Percentiles rank a stretch among this genome's conserved stretches.
Evolutionary conservation across 192 early-diverging fungal genomes (phyloP).

Genomic region (Diversispora epigaea): DNA sequence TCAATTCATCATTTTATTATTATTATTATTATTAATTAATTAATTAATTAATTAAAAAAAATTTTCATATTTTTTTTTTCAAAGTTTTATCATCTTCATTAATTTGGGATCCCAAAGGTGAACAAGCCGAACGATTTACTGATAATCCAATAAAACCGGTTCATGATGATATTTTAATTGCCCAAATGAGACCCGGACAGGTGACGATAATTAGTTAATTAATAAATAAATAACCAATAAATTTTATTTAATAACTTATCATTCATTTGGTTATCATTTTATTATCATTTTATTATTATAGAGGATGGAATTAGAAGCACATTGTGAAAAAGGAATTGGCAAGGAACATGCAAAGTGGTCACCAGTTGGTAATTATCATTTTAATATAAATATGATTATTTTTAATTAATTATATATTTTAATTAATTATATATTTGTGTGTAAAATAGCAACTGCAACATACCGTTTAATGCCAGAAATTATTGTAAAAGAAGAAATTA

Average conservation of each 20-base stretch:
- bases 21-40: neutral
- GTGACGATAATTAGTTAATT: conserved; percentile 18
- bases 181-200: conserved; percentile 92
- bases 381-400: too few relatives aligned
- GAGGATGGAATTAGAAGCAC: conserved; percentile 77
- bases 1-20: neutral
- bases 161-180: conserved; percentile 88
- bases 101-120: conserved; percentile 89
- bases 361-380: conserved; percentile 66
- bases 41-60: neutral
- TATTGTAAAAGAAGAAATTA: conserved; percentile 78
- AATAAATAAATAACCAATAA: neutral
- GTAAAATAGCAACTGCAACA: conserved; percentile 73
- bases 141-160: conserved; percentile 73
- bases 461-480: conserved; percentile 95
- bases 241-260: too few relatives aligned
- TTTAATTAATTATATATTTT: too few relatives aligned
- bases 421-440: too few relatives aligned
- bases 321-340: conserved; percentile 90
- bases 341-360: conserved; percentile 98
- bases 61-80: neutral
- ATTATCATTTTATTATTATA: neutral
- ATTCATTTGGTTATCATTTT: neutral
- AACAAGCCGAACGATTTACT: conserved; percentile 72
- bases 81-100: conserved; percentile 74